Conservation (phyloP, 768 basidiomycete species). For the Coprinellus micaceus region DNA sequence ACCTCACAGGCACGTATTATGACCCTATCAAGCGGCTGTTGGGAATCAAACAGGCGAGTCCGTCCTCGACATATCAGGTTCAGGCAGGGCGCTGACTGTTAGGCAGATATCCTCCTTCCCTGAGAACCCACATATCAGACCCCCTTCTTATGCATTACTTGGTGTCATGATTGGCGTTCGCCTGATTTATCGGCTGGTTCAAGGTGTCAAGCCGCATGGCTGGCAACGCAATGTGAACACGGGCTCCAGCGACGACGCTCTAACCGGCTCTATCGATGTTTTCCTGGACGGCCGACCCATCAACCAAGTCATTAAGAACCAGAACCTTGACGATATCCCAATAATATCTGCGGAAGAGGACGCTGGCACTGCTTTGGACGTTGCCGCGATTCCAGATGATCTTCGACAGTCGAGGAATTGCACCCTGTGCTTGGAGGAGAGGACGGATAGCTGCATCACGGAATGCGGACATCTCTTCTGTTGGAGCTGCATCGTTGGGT, state of each 20-base stretch:
- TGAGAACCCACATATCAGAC: conserved; percentile 64
- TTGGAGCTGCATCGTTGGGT: conserved; percentile 85
- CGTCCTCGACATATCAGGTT: not conserved
- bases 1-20: conserved; percentile 78
- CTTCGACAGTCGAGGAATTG: conserved; percentile 64
- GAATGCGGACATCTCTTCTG: conserved; percentile 91
- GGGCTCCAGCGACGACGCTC: conserved; percentile 6
- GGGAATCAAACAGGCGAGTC: conserved; percentile 62
- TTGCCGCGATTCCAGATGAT: conserved; percentile 49
- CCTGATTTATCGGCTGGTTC: conserved; percentile 57
- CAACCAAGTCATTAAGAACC: conserved; percentile 48
- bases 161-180: conserved; percentile 68
- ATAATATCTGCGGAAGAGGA: conserved; percentile 66
- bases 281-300: conserved; percentile 62
- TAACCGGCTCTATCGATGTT: conserved; percentile 28
- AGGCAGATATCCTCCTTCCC: conserved; percentile 69
- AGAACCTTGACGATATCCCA: conserved; percentile 49
- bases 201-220: conserved; percentile 13
- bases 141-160: conserved; percentile 84
- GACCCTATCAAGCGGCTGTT: conserved; percentile 64
- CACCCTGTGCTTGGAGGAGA: conserved; percentile 81
- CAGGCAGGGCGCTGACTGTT: not conserved
- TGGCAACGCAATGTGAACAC: conserved; percentile 27
- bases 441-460: conserved; percentile 76
- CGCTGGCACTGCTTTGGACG: conserved; percentile 60